Base-by-base conservation (phyloP, 2,329 filamentous ascomycete species). In the Venturia oleaginea region DNA sequence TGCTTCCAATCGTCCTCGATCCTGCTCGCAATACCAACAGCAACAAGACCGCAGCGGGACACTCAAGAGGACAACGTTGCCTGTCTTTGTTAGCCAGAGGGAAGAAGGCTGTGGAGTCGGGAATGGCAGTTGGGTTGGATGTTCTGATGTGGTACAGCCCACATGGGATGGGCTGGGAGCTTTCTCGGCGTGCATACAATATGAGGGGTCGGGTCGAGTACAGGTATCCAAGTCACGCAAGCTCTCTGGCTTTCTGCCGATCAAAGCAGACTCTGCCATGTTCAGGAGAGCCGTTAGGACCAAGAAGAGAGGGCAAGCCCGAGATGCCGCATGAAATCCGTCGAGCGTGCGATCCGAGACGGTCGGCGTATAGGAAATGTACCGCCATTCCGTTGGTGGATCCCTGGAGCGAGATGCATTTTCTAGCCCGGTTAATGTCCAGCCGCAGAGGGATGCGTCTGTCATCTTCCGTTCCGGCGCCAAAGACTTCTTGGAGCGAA, bases 151-250 rank as follows among this genome's bases (percentile, higher is more conserved):
- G 51, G 17, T 57, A 8, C 27, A 22, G 11, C 27, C 8, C 30
- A 15, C 30, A 19, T n/a, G 11, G 51, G 30, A 32, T 55, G 27
- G n/a, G 15, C 22, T 22, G n/a, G 46, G 46, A 48, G 46, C 10
- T 32, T n/a, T n/a, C 51, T 55, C 51, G 51, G 51, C 51, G 51
- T 55, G 51, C 51, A 55, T 55, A 34, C 34, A 10, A n/a, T 17
- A 15, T 54, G 51, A 55, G 27, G 27, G 27, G 30, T 55, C 51
- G 27, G 51, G 27, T 34, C 51, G 17, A 30, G 8, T 32, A 55
- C 7, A 55, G 11, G 5, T 19, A n/a, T 55, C 51, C 13, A 19
- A n/a, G 10, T 48, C 46, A 8, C 46, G 13, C 27, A 32, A 22
- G 2, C 19, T 2, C 15, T 34, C 5, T 30, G 46, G 22, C 24